phyloP scores from a whole-genome alignment of 345 rosid genomes.

The Eucalyptus paniculata region DNA sequence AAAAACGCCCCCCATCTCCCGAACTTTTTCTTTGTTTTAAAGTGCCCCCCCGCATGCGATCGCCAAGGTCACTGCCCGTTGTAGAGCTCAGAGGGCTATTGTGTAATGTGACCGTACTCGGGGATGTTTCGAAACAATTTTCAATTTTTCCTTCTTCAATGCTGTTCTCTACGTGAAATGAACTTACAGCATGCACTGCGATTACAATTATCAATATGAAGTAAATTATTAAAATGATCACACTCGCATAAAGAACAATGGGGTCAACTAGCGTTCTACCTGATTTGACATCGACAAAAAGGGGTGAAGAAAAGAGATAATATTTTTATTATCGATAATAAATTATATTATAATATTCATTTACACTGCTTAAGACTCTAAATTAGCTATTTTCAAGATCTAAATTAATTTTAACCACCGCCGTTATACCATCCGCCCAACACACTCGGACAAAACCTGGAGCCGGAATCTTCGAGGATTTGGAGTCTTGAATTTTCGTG shows the following conservation, averaged over 20 bases:
- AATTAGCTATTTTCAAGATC: background rate
- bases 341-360: background rate
- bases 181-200: background rate
- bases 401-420: background rate
- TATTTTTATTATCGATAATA: background rate
- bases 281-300: background rate
- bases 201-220: background rate
- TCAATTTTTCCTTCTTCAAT: background rate
- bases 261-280: background rate
- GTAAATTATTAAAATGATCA: background rate
- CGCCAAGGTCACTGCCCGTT: too few species aligned
- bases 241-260: background rate
- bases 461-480: background rate
- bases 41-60: background rate
- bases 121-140: background rate
- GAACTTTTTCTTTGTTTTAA: background rate
- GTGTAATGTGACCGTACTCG: background rate
- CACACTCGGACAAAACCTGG: background rate
- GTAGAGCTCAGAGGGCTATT: background rate
- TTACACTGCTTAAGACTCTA: background rate
- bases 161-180: background rate
- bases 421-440: background rate
- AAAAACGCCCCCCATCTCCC: background rate
- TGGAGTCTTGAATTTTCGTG: background rate
- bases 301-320: background rate